Evolutionary conservation across 164 flowering plant genomes (phyloP), one percentile per base, ranked within the genome.

Genomic region (Cinnamomum micranthum): DNA sequence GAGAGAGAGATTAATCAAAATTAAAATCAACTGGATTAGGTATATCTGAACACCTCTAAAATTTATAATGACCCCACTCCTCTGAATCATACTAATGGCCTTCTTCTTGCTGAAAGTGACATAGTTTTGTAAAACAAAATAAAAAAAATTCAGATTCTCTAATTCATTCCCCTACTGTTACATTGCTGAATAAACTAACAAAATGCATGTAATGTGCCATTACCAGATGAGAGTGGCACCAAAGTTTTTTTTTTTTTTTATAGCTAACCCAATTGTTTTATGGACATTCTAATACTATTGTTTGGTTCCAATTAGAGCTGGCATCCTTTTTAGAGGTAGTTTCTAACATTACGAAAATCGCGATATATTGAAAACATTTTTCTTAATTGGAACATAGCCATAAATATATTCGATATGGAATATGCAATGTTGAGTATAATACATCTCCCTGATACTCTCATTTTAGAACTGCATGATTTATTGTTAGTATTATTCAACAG

Each of bases 1-100:
- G 70, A 50, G 70, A 50, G 41, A 50, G 47, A 62, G 50, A 69
- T 50, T 64, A 68, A 35, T 62, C 7, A 71, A 72, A 71, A 20
- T n/a, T 5, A 17, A 71, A 74, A 70, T 59, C 10, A 65, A 69
- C 52, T 65, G 77, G 81, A 76, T 78, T 78, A 80, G 83, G 83
- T 83, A 64, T 23, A 77, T 77, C 72, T 24, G 19, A 76, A 68
- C 77, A 72, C 33, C 72, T 73, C 76, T 24, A 70, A 27, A 76
- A 76, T 77, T 73, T 66, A 74, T 66, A 67, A 11, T 72, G 25
- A n/a, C 13, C 3, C 13, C 71, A 78, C 80, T 79, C 81, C 79
- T 80, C 68, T 35, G 28, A 74, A 73, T 78, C 78, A 76, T 78
- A 76, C 15, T 58, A 73, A 20, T 71, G 67, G 65, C 80, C 69